Conservation (phyloP, 768 basidiomycete species). For the Mycena albidolilacea region DNA sequence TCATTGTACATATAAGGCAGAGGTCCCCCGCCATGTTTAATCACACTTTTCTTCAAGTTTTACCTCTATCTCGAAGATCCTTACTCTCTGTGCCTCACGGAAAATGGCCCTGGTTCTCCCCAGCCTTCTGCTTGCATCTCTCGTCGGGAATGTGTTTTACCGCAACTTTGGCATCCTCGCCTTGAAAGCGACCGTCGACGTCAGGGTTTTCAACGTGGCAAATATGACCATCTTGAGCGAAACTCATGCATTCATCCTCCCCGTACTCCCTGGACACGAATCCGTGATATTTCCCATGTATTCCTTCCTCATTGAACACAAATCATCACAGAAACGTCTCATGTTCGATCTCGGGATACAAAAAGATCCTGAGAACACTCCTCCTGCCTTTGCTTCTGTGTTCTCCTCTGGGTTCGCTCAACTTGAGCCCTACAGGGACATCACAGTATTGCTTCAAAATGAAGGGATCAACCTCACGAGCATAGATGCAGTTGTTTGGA, state of each 20-base stretch:
- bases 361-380: conserved; percentile 8
- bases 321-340: background rate
- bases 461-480: conserved; percentile 26
- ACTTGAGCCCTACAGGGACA: conserved; percentile 20
- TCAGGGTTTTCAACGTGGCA: conserved; percentile 25
- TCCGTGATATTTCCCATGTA: background rate
- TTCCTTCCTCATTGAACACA: conserved; percentile 29
- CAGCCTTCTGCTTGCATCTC: background rate
- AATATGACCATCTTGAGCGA: background rate
- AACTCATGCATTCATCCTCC: background rate
- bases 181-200: conserved; percentile 26
- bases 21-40: no score
- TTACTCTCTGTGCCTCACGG: no score
- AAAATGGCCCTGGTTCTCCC: background rate
- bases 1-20: no score
- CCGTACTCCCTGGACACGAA: conserved; percentile 2
- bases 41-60: no score
- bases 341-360: conserved; percentile 35
- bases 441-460: conserved; percentile 10
- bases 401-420: background rate
- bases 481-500: conserved; percentile 30
- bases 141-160: background rate
- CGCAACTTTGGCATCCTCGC: conserved; percentile 20
- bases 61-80: no score
- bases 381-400: background rate